Evolutionary conservation across 345 rosid species (phyloP).

Genomic region (Anastatica hierochuntica): DNA sequence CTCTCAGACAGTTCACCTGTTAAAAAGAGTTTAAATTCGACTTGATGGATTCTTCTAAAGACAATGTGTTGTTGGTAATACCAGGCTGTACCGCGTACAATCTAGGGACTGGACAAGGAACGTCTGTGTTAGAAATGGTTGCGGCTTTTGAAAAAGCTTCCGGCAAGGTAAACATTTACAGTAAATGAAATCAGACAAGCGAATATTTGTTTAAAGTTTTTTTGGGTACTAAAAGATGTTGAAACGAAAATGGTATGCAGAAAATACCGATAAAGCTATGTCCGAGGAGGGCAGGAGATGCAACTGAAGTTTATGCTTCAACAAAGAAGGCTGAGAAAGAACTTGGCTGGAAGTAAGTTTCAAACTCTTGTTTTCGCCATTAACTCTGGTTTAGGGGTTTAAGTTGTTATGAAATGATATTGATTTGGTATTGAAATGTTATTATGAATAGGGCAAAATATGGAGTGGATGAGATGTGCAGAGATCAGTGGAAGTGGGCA

Average conservation of each 20-base stretch:
- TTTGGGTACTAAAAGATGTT: not conserved
- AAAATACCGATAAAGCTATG: conserved; percentile 70
- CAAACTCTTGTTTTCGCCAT: not conserved
- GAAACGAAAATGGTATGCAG: conserved; percentile 30
- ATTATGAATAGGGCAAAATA: conserved; percentile 61
- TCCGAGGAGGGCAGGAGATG: conserved; percentile 82
- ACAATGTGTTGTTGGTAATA: conserved; percentile 5
- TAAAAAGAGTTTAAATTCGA: not conserved
- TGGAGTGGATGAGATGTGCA: conserved; percentile 85
- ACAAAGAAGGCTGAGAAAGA: conserved; percentile 69
- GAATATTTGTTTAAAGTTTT: not conserved
- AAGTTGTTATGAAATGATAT: not conserved
- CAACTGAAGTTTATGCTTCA: conserved; percentile 77
- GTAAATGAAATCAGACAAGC: not conserved
- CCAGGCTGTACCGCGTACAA: conserved; percentile 75
- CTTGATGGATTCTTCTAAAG: not conserved
- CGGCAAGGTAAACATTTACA: conserved; percentile 47
- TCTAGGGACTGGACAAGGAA: conserved; percentile 62
- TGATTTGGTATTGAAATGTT: conserved; percentile 9
- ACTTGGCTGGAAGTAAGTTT: conserved; percentile 89
- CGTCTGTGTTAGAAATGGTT: conserved; percentile 89
- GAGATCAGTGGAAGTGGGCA: conserved; percentile 95
- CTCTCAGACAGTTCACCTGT: not conserved
- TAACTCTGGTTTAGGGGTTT: not conserved
- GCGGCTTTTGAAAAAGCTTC: conserved; percentile 82